Conservation (phyloP, 2,329 filamentous ascomycete genomes). For the Aspergillus sp. region DNA sequence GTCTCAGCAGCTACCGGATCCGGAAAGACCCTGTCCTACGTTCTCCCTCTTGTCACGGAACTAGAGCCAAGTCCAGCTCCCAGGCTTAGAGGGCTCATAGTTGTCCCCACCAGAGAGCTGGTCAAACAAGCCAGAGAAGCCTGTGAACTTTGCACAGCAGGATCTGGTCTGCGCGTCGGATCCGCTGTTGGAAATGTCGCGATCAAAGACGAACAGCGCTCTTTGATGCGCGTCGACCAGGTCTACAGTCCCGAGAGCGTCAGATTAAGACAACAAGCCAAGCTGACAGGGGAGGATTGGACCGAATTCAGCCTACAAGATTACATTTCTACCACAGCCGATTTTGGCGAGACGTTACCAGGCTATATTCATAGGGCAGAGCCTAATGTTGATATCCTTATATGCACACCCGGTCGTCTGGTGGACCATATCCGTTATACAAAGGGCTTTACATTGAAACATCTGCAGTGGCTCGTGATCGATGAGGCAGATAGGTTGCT, state of each 20-base stretch:
- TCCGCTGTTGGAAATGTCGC: slow-evolving; percentile 81
- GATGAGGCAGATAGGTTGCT: slow-evolving; percentile 94
- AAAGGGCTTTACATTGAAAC: slow-evolving; percentile 75
- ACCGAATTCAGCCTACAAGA: slow-evolving; percentile 52
- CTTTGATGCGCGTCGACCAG: slow-evolving; percentile 67
- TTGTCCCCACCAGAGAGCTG: slow-evolving; percentile 88
- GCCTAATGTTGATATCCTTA: slow-evolving; percentile 83
- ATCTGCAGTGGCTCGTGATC: slow-evolving; percentile 85
- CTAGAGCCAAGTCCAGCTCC: slow-evolving; percentile 69
- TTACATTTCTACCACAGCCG: slow-evolving; percentile 48
- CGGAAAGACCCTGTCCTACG: slow-evolving; percentile 91
- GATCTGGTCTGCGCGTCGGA: slow-evolving; percentile 76
- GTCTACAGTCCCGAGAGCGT: slow-evolving; percentile 70
- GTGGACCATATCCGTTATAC: slow-evolving; percentile 90
- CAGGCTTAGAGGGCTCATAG: slow-evolving; percentile 75
- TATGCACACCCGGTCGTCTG: slow-evolving; percentile 88
- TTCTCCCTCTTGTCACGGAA: slow-evolving; percentile 80
- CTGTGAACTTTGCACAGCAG: slow-evolving; percentile 73
- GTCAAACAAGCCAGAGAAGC: slow-evolving; percentile 83
- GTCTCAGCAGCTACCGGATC: slow-evolving; percentile 94
- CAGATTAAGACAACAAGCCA: slow-evolving; percentile 48
- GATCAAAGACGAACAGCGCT: slow-evolving; percentile 67
- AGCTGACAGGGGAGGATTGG: slow-evolving; percentile 51
- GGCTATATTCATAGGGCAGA: slow-evolving; percentile 67
- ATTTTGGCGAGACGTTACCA: slow-evolving; percentile 51